Base-by-base conservation (phyloP, 495 filamentous ascomycete species). In the Apodospora peruviana region DNA sequence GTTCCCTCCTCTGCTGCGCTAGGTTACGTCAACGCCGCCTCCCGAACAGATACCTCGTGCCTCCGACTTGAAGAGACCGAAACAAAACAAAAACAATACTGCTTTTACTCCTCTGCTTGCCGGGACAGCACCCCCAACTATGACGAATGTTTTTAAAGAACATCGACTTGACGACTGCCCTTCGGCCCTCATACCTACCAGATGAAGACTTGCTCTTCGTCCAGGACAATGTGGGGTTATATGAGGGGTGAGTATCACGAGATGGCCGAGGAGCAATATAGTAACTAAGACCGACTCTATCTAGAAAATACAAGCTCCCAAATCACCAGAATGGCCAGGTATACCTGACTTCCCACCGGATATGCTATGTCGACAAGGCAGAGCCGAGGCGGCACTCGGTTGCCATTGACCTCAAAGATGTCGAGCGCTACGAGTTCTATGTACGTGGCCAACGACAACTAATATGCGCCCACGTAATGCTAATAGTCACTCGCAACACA, bases 141-240 rank as follows among this genome's bases (percentile, higher is more conserved):
- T 79, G 81, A 71, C 88, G 88, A 77, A 95, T 95, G 90, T 91
- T 91, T 76, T 82, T 96, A 78, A 91, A 91, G 75, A 82, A 84
- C 60, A 76, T 97, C 59, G 91, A 96, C 69, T 79, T 99, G 57
- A 97, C 94, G 7, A 95, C 90, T 67, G 93, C 93, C 51, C 80
- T 95, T 62, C 86, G 94, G 73, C 93, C 93, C 37, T 83, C 83
- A 44, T 83, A 96, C 51, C 77, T 94, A 40, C 87, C 90, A 53
- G 94, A 96, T 71, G 93, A 97, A 67, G 74, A 77, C 50, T 73
- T 96, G 24, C 80, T 97, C 48, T 97, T 96, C 72, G 90, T 99
- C 51, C 90, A 96, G 70, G 88, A 96, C 78, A 87, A 86, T 66
- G 93, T 97, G 60, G 93, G 94, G 57, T 74, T 99, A 53, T 99